Evolutionary conservation across 2,329 filamentous ascomycete genomes (phyloP), one percentile per base, ranked within the genome.

Genomic region (Xylaria sp.): DNA sequence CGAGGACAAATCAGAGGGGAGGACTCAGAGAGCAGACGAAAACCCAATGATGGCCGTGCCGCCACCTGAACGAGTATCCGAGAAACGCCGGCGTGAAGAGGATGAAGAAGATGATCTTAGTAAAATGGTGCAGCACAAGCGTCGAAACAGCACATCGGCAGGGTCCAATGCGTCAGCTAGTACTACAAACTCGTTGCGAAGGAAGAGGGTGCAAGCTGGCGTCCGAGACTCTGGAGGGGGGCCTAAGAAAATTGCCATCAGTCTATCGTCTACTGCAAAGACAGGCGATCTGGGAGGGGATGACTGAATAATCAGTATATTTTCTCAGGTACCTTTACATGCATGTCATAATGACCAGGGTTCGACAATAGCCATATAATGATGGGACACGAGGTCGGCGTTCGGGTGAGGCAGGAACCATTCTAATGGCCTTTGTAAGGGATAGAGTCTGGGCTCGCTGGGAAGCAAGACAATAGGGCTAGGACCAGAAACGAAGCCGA

Each of bases 101-200:
- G 93, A 97, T 68, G 95, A 97, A 51, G 94, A 97, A 63, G 94
- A 97, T 71, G 93, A 95, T 75, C 81, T 98, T n/a, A 89, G 90
- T 61, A 97, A 96, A 79, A 85, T 97, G 73, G 89, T 92, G 70
- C 82, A 86, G 55, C 83, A 83, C 74, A 90, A 90, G 75, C 84
- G 88, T 45, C 85, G 88, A 42, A 89, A 87, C 73, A 89, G 85
- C 76, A 83, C 81, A 62, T 85, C 86, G 7, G 81, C 81, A 2
- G 82, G 81, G 17, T 79, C 81, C 10, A 83, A 80, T 49, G 69
- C 77, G 2, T 77, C 80, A 22, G 69, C 73, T 42, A 71, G 57
- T 42, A 15, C 79, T 15, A 74, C 80, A n/a, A 78, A 78, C 20
- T 77, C 80, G 17, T 77, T 84, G 31, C 73, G 81, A 38, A 83